phyloP scores from a whole-genome alignment of 805 yeast genomes.

The Starmerella etchellsii region DNA sequence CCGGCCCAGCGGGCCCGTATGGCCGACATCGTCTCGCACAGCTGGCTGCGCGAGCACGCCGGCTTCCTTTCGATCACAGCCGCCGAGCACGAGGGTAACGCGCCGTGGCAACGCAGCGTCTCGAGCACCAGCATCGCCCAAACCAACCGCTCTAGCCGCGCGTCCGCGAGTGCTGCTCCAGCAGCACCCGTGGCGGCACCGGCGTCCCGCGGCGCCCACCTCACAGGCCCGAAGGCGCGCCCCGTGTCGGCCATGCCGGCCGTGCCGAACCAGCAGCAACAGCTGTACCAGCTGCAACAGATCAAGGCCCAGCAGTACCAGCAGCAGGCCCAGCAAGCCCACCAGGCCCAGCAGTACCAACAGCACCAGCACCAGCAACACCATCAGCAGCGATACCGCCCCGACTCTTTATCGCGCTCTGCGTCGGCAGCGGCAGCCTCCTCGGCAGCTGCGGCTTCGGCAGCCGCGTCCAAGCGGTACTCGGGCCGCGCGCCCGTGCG shows the following conservation, averaged over 20 bases:
- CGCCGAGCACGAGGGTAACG: constrained; percentile 63
- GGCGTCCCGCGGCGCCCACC: background rate
- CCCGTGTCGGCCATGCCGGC: constrained; percentile 4
- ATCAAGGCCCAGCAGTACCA: background rate
- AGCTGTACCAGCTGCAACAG: background rate
- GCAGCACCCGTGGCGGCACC: background rate
- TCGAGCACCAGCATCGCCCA: background rate
- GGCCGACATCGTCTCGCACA: constrained; percentile 60
- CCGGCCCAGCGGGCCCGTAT: constrained; percentile 64
- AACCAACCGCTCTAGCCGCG: background rate
- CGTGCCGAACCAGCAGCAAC: too few relatives aligned
- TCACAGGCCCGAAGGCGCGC: constrained; percentile 1
- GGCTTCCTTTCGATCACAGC: constrained; percentile 75
- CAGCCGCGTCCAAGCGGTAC: background rate
- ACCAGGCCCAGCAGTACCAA: background rate
- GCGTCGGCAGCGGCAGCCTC: constrained; percentile 5
- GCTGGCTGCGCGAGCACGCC: constrained; percentile 79
- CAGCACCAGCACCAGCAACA: background rate
- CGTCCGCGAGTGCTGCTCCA: background rate
- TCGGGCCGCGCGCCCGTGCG: constrained; percentile 4
- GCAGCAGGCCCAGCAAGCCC: background rate
- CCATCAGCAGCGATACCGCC: background rate
- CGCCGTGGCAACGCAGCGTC: constrained; percentile 8
- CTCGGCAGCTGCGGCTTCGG: background rate
- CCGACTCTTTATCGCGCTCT: background rate